Base-by-base conservation (phyloP, 176 grass and related monocot genomes). In the Eleusine coracana region DNA sequence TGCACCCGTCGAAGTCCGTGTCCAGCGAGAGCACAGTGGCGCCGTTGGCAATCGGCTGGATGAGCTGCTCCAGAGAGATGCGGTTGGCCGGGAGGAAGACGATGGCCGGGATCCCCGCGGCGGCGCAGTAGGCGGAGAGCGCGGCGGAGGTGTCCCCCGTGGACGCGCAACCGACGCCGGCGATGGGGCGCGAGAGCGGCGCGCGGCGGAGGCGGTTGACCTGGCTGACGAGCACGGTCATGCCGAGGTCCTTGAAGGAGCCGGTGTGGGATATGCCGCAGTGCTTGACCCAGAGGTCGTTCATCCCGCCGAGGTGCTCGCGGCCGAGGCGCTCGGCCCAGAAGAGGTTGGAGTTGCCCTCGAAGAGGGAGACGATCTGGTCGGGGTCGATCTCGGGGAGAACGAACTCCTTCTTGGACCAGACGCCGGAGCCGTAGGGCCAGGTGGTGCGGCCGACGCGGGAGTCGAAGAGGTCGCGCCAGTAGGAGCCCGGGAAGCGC, bases 211-310 rank as follows among this genome's bases (percentile, higher is more conserved):
- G 90, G 80, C 95, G 90, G 81, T 97, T 97, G 56, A 98, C 95
- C 90, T 98, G 95, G 84, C 90, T 92, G 59, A 98, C 95, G 46
- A 98, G 92, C 70, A 94, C 95, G 8, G 95, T 98, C 95, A 98
- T 98, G 82, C 95, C 95, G 56, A 99, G 96, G 73, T 99, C 97
- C 89, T 99, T 99, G 86, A 99, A 99, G 20, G 93, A 96, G 0
- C 97, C 93, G 0, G 97, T 99, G 83, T 99, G 97, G n/a, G 97
- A 99, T 70, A 99, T 99, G 68, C 93, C 97, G 74, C 93, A 99
- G 88, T 99, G 96, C 90, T 98, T 98, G 31, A 98, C 96, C 96
- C 92, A 98, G 72, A 98, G 89, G 70, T 95, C 96, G 49, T 79
- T 90, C 96, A 98, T 98, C 23, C 96, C 92, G 10, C 76, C 91